These are phyloP conservation scores for Apiospora rasikravindrae DNA, from an alignment of 2,329 filamentous ascomycete species.

Conservation along the genomic window DNA sequence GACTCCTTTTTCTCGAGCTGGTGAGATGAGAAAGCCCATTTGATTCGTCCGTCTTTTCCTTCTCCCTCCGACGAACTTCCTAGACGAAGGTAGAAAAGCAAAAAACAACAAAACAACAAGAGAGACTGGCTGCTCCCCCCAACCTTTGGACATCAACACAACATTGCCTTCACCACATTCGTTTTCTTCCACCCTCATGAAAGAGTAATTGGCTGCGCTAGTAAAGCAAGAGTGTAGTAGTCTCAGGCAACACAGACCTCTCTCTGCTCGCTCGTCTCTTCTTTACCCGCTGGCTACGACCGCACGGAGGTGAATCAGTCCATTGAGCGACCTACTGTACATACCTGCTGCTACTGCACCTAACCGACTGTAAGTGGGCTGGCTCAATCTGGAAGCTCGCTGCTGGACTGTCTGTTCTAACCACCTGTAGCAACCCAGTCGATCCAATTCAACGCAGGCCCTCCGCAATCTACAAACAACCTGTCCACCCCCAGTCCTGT, in stretches of 20 bases:
- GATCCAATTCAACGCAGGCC: neutral
- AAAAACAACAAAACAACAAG: neutral
- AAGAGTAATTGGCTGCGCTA: neutral
- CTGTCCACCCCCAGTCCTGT: constrained; percentile 6
- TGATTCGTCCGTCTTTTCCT: neutral
- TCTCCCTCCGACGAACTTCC: neutral
- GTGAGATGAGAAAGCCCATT: neutral
- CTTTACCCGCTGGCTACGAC: neutral
- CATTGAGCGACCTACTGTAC: neutral
- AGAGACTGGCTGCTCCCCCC: constrained; percentile 3
- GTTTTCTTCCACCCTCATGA: neutral
- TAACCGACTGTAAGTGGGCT: neutral
- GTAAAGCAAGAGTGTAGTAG: neutral
- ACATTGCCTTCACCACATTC: neutral
- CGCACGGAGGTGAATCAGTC: constrained; percentile 4
- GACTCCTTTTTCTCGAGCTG: constrained; percentile 1
- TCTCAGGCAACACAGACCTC: constrained; percentile 1
- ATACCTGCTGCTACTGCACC: too few relatives aligned
- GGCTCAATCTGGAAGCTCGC: neutral
- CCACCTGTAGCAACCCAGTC: neutral
- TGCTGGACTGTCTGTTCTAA: neutral
- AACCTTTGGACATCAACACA: neutral
- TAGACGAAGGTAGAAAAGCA: neutral
- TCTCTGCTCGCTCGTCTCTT: neutral
- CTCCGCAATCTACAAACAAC: constrained; percentile 17